phyloP scores from a whole-genome alignment of 768 basidiomycete genomes.

The Lepiota brunneoincarnata region DNA sequence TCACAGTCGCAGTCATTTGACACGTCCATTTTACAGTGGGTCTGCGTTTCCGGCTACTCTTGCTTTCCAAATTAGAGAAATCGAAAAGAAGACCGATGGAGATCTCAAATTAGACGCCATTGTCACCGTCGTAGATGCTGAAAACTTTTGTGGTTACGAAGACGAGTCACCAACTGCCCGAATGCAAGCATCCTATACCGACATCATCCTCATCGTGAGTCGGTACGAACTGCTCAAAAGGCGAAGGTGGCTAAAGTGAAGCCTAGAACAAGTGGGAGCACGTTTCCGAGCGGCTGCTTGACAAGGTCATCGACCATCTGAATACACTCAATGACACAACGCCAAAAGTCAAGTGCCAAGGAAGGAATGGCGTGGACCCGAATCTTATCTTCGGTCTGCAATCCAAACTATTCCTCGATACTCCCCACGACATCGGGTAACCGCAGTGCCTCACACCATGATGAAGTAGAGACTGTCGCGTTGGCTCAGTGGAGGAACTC shows the following conservation, averaged over 20 bases:
- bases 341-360: constrained; percentile 74
- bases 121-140: constrained; percentile 86
- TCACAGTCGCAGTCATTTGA: background rate
- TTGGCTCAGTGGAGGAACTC: constrained; percentile 43
- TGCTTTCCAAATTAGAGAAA: constrained; percentile 89
- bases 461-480: constrained; percentile 84
- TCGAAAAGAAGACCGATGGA: constrained; percentile 72
- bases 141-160: constrained; percentile 92
- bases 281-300: constrained; percentile 73
- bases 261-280: constrained; percentile 88
- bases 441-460: constrained; percentile 44
- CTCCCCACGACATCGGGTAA: constrained; percentile 19
- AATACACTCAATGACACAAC: constrained; percentile 88
- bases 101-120: constrained; percentile 88
- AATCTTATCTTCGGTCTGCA: constrained; percentile 86
- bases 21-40: constrained; percentile 47
- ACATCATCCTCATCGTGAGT: constrained; percentile 81
- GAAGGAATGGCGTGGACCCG: constrained; percentile 68
- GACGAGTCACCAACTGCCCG: constrained; percentile 89
- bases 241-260: background rate
- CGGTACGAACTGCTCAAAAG: background rate
- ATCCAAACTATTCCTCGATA: constrained; percentile 62
- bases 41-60: constrained; percentile 95
- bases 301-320: constrained; percentile 83
- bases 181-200: constrained; percentile 95